Base-by-base conservation (phyloP, 2,329 filamentous ascomycete species). In the Diaporthe velutina region DNA sequence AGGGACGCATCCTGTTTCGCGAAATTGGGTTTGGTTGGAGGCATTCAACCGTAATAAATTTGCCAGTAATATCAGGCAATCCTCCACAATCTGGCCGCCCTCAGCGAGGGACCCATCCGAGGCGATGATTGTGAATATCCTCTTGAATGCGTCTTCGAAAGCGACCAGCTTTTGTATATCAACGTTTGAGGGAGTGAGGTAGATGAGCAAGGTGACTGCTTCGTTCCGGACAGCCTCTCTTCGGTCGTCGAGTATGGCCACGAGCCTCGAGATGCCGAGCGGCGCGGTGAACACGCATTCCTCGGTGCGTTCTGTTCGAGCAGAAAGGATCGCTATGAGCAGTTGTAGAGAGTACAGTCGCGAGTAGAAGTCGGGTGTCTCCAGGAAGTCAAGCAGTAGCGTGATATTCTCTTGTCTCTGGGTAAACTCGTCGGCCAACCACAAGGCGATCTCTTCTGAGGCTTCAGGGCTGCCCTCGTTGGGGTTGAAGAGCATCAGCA, bases 361-460 rank as follows among this genome's bases (percentile, higher is more conserved):
- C 30, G 95, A 94, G 84, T 97, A 98, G 80, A 98, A 98, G 80
- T 98, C 96, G 78, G 88, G 89, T 19, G 93, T 92, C 78, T 98
- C 96, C 78, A 99, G 89, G 73, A 99, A 94, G 81, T 97, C 94
- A 76, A 99, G 90, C 33, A 99, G 90, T 22, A 97, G 88, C 2
- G 95, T 96, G 76, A 98, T 96, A 83, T 99, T 98, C 85, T 98
- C 96, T 90, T 98, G 96, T 77, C 95, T 93, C 88, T 98, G 96
- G 45, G 97, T 98, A 83, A 99, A 99, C 84, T 98, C 96, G 84
- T 99, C 97, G 71, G 97, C 97, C 75, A 99, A 89, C 95, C 97
- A 99, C 38, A 98, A 87, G 25, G 94, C 94, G 79, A 99, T 97
- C 84, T 99, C 97, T 78, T 98, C 96, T 19, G 96, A 98, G 71